Base-by-base conservation (phyloP, 208 protist genomes). In the Crithidia fasciculata region DNA sequence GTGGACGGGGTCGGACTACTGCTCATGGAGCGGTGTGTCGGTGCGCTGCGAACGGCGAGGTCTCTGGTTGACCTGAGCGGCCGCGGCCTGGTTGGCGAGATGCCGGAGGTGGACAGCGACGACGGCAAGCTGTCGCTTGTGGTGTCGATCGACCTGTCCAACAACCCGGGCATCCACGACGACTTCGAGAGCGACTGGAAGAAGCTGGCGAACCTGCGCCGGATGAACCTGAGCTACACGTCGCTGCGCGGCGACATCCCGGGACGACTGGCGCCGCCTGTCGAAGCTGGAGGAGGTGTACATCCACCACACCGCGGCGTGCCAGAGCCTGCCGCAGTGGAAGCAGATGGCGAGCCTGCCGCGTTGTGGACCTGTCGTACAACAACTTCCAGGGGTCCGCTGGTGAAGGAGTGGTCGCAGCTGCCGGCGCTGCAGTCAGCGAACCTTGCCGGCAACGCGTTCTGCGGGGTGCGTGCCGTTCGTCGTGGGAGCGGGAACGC, bases 301-400 rank as follows among this genome's bases (percentile, higher is more conserved):
- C 68, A 65, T 74, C 75, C 61, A 74, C 75, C 57, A 80, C 68
- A 75, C 75, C 10, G 57, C 57, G 28, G 62, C 59, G 57, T 80
- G 62, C 55, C 4, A 49, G 37, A 19, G 40, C 62, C 68, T 80
- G 75, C 69, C 69, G 50, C 37, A 74, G 61, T 80, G 68, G 69
- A 70, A 55, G 47, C 37, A 16, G 58, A 72, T 65, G 69, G 41
- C 70, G 41, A 75, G 53, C 19, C 64, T 76, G 57, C 69, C 69
- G 70, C 65, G 19, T 55, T 28, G 70, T 69, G 2, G 65, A 76
- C 64, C 72, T 81, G 63, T 67, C 53, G 53, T 58, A 69, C 57
- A 81, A 63, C 70, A 66, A 72, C 50, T 58, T 81, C 54, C 47
- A 62, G 39, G 76, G 70, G 18, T 52, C 57, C 57, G 12, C 56